These are phyloP conservation scores for Durotheca rogersii DNA, from an alignment of 495 filamentous ascomycete genomes.

Conservation along the genomic window DNA sequence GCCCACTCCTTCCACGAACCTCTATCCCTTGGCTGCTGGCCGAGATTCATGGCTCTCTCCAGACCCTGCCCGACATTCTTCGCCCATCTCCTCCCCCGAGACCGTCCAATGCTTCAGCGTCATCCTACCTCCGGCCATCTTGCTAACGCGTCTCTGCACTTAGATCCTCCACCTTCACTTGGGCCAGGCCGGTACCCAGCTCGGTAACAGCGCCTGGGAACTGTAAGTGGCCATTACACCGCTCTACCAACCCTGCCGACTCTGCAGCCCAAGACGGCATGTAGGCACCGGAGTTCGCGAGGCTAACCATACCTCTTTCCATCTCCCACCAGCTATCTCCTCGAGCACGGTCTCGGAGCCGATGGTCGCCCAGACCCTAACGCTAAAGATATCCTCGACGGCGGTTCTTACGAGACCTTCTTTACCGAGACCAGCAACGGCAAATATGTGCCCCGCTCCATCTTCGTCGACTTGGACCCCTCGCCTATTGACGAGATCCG, in stretches of 20 bases:
- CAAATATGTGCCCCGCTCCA: conserved; percentile 87
- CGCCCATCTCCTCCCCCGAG: too few species aligned
- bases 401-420: conserved; percentile 83
- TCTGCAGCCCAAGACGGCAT: too few species aligned
- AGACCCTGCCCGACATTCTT: background rate
- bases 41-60: conserved; percentile 2
- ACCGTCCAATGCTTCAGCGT: too few species aligned
- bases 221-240: conserved; percentile 72
- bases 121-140: background rate
- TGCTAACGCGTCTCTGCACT: conserved; percentile 14
- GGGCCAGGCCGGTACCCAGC: conserved; percentile 90
- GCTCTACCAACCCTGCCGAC: conserved; percentile 22
- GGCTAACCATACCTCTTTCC: conserved; percentile 24
- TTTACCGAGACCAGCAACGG: conserved; percentile 83
- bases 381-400: conserved; percentile 58
- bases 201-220: conserved; percentile 94
- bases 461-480: conserved; percentile 88
- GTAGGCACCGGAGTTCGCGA: background rate
- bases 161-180: conserved; percentile 89
- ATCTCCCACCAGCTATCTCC: conserved; percentile 66
- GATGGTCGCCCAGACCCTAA: conserved; percentile 73
- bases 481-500: conserved; percentile 92
- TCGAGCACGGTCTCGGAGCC: conserved; percentile 81
- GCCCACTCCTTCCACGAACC: background rate
- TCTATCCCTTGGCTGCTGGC: background rate